Conservation (phyloP, 768 basidiomycete species). For the Pulveroboletus sp. region DNA sequence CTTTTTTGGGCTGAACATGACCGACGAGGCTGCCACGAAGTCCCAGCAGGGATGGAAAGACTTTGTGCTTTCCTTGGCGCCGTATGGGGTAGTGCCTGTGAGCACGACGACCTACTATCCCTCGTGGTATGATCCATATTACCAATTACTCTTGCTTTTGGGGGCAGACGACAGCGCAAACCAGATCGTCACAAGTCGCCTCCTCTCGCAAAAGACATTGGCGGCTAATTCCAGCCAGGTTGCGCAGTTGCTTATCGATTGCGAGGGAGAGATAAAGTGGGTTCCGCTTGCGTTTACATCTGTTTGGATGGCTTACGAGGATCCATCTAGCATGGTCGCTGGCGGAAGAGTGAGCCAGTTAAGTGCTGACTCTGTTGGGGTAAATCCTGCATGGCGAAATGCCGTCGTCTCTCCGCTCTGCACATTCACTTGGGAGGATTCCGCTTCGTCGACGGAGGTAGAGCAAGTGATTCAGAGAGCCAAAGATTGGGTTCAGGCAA, state of each 20-base stretch:
- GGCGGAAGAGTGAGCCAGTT: conserved; percentile 36
- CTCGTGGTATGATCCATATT: no score
- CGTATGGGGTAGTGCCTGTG: no score
- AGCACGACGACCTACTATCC: no score
- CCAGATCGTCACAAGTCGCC: no score
- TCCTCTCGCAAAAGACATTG: conserved; percentile 4
- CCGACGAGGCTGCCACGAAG: no score
- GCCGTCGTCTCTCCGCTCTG: conserved; percentile 22
- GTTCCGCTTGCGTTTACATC: not conserved
- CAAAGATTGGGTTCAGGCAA: conserved; percentile 1
- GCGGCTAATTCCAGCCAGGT: conserved; percentile 20
- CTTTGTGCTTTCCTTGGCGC: no score
- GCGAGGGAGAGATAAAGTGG: not conserved
- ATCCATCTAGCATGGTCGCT: conserved; percentile 11
- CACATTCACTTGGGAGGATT: conserved; percentile 19
- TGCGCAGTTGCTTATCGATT: conserved; percentile 15
- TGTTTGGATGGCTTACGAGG: not conserved
- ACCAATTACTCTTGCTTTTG: no score
- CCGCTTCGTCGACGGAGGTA: conserved; percentile 6
- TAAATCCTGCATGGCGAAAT: conserved; percentile 44
- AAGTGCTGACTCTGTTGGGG: conserved; percentile 36
- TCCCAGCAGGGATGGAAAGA: no score
- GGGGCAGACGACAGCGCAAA: no score
- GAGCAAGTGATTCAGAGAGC: conserved; percentile 6
- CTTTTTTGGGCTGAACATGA: no score